Evolutionary conservation across 805 yeast species (phyloP), one percentile per base, ranked within the genome.

Genomic region (Yamadazyma paraphyllophila): DNA sequence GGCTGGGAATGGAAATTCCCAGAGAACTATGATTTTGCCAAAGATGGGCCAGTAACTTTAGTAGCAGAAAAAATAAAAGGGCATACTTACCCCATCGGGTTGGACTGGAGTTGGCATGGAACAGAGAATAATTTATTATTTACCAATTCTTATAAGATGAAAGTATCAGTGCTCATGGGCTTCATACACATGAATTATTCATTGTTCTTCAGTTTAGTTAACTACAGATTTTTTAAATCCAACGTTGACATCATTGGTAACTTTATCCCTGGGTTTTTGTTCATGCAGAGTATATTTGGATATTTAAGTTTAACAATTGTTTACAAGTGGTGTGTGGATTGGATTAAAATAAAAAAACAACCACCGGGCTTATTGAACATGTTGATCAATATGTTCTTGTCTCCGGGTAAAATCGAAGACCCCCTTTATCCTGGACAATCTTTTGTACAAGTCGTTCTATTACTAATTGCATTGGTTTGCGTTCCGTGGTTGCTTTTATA

Each of bases 71-170:
- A 66, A 46, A 64, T 67, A 7, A 32, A 50, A 12, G 63, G 63
- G 2, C 82, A 82, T 24, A 74, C 75, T 8, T 84, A 84, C 55
- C 68, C 80, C 24, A 64, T 82, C 46, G 91, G 91, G 46, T 61
- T 84, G 41, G 91, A 85, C 65, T 78, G 81, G 63, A 81, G 78
- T 12, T 85, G 91, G 91, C 91, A 85, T 59, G 89, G 89, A n/a
- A 67, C 89, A 27, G 91, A 85, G 48, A 85, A 84, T 58, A 82
- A 80, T 27, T 66, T 85, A 45, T 62, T 85, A 41, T 85, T 85
- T 60, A 71, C 86, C 26, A 85, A 85, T 59, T 84, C 90, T 0
- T 83, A 82, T 63, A 85, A 85, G 62, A 85, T 85, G 91, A 85
- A 85, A 55, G 65, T 85, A 47, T 84, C 90, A 1, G 81, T 85